These are phyloP conservation scores for Hevea brasiliensis DNA, from an alignment of 345 rosid species.

Conservation along the genomic window DNA sequence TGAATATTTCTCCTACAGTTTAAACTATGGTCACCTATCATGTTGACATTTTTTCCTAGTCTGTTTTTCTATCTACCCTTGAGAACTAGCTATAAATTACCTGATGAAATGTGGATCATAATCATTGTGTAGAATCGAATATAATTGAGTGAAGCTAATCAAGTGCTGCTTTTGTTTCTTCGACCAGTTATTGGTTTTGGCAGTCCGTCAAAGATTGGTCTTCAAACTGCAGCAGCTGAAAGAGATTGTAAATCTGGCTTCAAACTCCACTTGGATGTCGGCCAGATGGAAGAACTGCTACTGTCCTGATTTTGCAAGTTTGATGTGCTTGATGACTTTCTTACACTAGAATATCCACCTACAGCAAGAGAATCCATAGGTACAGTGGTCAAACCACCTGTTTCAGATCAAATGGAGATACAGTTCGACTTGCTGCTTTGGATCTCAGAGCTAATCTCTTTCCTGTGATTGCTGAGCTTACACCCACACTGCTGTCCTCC, in stretches of 20 bases:
- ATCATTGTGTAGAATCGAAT: no score
- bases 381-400: conserved; percentile 17
- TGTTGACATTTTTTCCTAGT: background rate
- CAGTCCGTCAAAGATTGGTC: conserved; percentile 34
- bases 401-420: conserved; percentile 17
- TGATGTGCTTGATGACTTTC: conserved; percentile 31
- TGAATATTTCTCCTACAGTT: background rate
- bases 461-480: conserved; percentile 19
- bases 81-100: background rate
- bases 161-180: conserved; percentile 33
- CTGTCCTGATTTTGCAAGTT: conserved; percentile 22
- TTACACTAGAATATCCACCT: conserved; percentile 10
- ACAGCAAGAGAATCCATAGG: conserved; percentile 14
- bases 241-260: conserved; percentile 29
- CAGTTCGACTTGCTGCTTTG: conserved; percentile 14
- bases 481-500: conserved; percentile 18
- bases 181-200: conserved; percentile 25
- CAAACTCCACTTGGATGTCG: conserved; percentile 21
- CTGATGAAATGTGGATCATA: conserved; percentile 3
- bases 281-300: conserved; percentile 16
- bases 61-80: conserved; percentile 8
- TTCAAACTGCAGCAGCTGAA: conserved; percentile 21
- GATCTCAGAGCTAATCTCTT: conserved; percentile 34
- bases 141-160: conserved; percentile 5
- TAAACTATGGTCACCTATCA: background rate